These are phyloP conservation scores for Tulasnella sp. DNA, from an alignment of 768 basidiomycete species.

Conservation along the genomic window DNA sequence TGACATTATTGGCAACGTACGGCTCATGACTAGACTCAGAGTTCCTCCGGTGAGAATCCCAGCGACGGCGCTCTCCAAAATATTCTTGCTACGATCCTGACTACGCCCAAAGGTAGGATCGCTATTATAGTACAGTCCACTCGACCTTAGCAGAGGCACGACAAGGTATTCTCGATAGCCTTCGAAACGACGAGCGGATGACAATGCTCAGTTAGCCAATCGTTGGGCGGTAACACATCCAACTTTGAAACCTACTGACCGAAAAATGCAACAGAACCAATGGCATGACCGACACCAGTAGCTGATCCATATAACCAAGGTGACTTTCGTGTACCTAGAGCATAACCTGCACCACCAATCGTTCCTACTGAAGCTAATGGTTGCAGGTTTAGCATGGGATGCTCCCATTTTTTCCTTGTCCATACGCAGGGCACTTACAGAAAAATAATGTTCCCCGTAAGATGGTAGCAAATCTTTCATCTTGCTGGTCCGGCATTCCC, in stretches of 20 bases:
- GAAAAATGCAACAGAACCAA: conserved; percentile 68
- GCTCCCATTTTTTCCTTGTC: not conserved
- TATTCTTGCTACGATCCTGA: conserved; percentile 45
- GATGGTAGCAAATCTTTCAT: not conserved
- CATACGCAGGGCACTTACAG: not conserved
- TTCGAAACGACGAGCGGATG: conserved; percentile 23
- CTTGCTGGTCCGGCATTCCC: too few species aligned
- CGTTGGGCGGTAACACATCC: too few species aligned
- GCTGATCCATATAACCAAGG: conserved; percentile 42
- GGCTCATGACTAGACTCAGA: conserved; percentile 49
- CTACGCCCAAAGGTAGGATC: conserved; percentile 31
- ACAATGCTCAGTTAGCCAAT: not conserved
- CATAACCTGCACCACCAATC: conserved; percentile 33
- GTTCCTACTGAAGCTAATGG: conserved; percentile 47
- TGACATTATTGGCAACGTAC: conserved; percentile 22
- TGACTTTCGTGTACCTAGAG: conserved; percentile 38
- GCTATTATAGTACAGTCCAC: conserved; percentile 12
- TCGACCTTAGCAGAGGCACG: conserved; percentile 36
- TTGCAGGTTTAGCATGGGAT: not conserved
- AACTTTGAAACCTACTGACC: conserved; percentile 35
- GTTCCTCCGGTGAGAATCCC: conserved; percentile 58
- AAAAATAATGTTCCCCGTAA: not conserved
- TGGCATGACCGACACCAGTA: conserved; percentile 58
- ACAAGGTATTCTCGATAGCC: conserved; percentile 69
- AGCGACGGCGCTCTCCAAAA: conserved; percentile 63